phyloP scores from a whole-genome alignment of 768 basidiomycete genomes.

The Suillus placidus region DNA sequence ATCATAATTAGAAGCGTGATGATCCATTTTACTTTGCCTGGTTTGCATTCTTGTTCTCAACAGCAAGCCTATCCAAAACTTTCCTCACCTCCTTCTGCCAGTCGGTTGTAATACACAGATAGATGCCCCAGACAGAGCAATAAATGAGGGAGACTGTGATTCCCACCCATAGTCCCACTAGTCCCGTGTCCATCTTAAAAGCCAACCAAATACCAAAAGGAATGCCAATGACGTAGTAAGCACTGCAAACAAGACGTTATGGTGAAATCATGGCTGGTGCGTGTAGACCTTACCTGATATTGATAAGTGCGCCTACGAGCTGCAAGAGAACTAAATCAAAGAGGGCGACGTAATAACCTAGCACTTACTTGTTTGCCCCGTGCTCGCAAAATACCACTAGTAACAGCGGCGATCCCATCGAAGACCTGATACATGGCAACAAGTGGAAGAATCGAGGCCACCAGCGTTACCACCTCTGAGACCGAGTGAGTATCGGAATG shows the following conservation, averaged over 20 bases:
- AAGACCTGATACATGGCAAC: constrained; percentile 85
- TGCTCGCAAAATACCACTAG: constrained; percentile 80
- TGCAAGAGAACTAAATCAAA: constrained; percentile 29
- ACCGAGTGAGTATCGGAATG: constrained; percentile 5
- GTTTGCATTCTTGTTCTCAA: constrained; percentile 29
- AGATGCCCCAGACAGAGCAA: constrained; percentile 53
- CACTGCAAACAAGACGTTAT: constrained; percentile 28
- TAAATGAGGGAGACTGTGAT: constrained; percentile 69
- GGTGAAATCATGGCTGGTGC: constrained; percentile 6
- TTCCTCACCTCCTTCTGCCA: constrained; percentile 73
- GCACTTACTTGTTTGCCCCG: constrained; percentile 68
- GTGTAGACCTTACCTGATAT: constrained; percentile 56
- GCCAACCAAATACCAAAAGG: constrained; percentile 81
- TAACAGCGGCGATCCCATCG: constrained; percentile 72
- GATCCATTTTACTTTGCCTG: background rate
- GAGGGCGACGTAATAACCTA: background rate
- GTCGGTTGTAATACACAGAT: constrained; percentile 60
- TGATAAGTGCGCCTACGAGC: constrained; percentile 78
- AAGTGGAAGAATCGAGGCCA: constrained; percentile 72
- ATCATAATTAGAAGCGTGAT: too few species aligned
- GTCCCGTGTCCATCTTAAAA: constrained; percentile 56
- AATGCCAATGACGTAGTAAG: constrained; percentile 84
- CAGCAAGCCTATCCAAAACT: constrained; percentile 53
- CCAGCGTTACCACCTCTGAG: constrained; percentile 45
- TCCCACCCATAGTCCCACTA: constrained; percentile 86